Evolutionary conservation across 768 basidiomycete genomes (phyloP).

Genomic region (Tulasnella sp.): DNA sequence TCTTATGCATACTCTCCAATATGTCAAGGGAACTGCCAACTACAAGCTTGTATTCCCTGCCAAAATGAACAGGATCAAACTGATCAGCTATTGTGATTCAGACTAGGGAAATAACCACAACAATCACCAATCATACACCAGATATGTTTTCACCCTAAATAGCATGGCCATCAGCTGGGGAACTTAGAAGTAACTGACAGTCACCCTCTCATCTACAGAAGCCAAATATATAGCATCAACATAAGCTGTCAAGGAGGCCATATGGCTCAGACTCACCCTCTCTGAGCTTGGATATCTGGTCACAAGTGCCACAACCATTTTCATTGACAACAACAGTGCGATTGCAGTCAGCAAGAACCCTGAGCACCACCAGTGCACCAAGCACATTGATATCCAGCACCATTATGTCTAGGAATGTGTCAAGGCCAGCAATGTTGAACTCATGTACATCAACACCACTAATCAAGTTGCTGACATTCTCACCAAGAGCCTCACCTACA

Average conservation of each 20-base stretch:
- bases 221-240: conserved; percentile 17
- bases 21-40: no score
- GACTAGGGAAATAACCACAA: conserved; percentile 7
- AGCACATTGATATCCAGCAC: conserved; percentile 27
- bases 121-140: conserved; percentile 4
- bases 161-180: conserved; percentile 7
- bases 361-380: conserved; percentile 21
- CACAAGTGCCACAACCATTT: conserved; percentile 17
- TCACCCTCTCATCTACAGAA: conserved; percentile 11
- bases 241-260: conserved; percentile 12
- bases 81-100: not conserved
- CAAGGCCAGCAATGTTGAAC: conserved; percentile 21
- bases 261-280: conserved; percentile 14
- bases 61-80: no score
- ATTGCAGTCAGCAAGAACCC: conserved; percentile 20
- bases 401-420: conserved; percentile 30
- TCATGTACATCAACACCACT: conserved; percentile 28
- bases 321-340: conserved; percentile 17
- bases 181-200: conserved; percentile 10
- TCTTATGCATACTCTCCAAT: no score
- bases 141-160: conserved; percentile 6
- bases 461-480: conserved; percentile 21
- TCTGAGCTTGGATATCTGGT: conserved; percentile 2
- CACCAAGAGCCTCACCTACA: conserved; percentile 2
- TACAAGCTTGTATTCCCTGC: no score